Percentiles rank a stretch among this genome's conserved stretches.
These are phyloP conservation scores for Xylaria flabelliformis DNA, from an alignment of 495 filamentous ascomycete genomes.

Conservation along the genomic window DNA sequence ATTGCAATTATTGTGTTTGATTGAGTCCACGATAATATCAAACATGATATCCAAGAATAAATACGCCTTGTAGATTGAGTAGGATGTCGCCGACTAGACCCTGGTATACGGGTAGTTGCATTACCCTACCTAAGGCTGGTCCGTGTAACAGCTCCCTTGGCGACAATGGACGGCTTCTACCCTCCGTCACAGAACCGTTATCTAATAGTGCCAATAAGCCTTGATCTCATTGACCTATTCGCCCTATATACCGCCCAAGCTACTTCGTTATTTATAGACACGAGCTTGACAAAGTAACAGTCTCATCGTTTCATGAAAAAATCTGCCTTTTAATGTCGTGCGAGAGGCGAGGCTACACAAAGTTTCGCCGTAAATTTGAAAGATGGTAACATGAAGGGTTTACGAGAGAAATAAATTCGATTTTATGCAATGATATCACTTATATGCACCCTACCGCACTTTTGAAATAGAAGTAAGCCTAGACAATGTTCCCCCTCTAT, in stretches of 20 bases:
- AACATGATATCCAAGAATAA: too few species aligned
- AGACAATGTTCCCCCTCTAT: too few species aligned
- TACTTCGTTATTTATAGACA: background rate
- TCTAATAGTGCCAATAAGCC: background rate
- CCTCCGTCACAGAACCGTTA: background rate
- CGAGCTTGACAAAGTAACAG: background rate
- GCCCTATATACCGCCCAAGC: background rate
- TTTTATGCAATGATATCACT: too few species aligned
- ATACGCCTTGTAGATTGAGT: too few species aligned
- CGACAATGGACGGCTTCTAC: background rate
- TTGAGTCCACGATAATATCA: too few species aligned
- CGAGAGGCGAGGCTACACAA: background rate
- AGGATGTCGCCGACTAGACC: too few species aligned
- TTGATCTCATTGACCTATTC: background rate
- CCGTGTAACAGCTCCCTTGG: too few species aligned
- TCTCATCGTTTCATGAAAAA: background rate
- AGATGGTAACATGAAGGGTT: background rate
- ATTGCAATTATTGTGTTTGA: too few species aligned
- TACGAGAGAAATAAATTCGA: background rate
- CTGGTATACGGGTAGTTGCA: too few species aligned
- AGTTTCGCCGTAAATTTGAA: background rate
- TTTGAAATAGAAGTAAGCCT: too few species aligned
- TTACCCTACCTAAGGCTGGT: too few species aligned
- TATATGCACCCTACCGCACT: too few species aligned
- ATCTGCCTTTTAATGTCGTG: background rate